Conservation (phyloP, 768 basidiomycete species). For the Mrakia blollopis region DNA sequence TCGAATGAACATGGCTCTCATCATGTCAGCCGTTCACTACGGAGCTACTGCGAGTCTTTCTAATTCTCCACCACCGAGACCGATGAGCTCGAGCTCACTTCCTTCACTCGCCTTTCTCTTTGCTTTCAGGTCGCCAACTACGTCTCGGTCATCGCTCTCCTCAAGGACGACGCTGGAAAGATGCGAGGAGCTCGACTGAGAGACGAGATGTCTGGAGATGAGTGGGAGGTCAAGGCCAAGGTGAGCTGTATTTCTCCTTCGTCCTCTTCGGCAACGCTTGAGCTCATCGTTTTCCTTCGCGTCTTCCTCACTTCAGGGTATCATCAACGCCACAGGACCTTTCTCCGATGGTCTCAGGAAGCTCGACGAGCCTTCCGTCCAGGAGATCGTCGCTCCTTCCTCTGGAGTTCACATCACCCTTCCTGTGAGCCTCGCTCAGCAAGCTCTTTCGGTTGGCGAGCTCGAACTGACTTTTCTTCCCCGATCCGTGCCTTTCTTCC, state of each 20-base stretch:
- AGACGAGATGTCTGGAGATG: slow-evolving; percentile 76
- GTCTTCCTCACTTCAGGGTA: slow-evolving; percentile 53
- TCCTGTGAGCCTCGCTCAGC: slow-evolving; percentile 47
- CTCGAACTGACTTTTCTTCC: background rate
- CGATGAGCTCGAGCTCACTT: background rate
- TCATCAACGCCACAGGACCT: slow-evolving; percentile 96
- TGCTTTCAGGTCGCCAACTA: slow-evolving; percentile 62
- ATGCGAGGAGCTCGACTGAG: slow-evolving; percentile 69
- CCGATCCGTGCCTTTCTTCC: background rate
- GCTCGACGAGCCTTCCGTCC: slow-evolving; percentile 57
- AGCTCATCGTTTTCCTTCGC: background rate
- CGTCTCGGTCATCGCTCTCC: slow-evolving; percentile 71
- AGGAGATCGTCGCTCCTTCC: slow-evolving; percentile 84
- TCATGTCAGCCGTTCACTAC: slow-evolving; percentile 89
- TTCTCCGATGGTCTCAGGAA: slow-evolving; percentile 79
- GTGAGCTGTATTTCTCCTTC: slow-evolving; percentile 43
- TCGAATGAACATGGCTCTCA: slow-evolving; percentile 92
- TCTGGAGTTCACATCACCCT: slow-evolving; percentile 94
- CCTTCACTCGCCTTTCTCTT: background rate
- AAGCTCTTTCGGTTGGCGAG: background rate
- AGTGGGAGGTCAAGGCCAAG: slow-evolving; percentile 76
- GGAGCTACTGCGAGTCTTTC: slow-evolving; percentile 48
- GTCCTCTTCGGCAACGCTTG: slow-evolving; percentile 4
- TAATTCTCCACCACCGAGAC: background rate
- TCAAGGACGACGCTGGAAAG: slow-evolving; percentile 53